Conservation (phyloP, 2,329 filamentous ascomycete species). For the Colletotrichum sp. region DNA sequence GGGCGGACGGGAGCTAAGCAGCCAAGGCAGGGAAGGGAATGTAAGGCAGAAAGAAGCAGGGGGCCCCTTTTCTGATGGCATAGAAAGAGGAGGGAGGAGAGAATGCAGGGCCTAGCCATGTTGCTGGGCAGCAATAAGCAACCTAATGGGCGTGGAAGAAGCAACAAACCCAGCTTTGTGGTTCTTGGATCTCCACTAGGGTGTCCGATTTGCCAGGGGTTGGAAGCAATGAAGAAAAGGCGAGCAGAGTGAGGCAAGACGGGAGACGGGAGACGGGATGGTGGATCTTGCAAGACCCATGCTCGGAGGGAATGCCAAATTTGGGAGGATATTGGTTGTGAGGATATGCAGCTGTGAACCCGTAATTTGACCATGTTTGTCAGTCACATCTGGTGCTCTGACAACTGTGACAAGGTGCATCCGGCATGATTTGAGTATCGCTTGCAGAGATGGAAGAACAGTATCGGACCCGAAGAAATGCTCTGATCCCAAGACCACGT, state of each 20-base stretch:
- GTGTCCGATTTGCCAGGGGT: neutral
- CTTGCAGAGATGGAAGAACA: neutral
- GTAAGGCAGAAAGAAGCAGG: neutral
- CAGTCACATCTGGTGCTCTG: neutral
- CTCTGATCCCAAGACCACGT: conserved; percentile 4
- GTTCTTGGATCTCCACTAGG: conserved; percentile 5
- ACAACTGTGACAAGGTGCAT: neutral
- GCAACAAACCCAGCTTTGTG: conserved; percentile 17
- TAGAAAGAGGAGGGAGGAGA: conserved; percentile 1
- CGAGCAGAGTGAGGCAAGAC: neutral
- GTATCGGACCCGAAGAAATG: neutral
- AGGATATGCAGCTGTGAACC: neutral
- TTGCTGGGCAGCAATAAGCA: conserved; percentile 7
- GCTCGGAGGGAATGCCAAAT: neutral
- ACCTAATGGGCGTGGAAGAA: conserved; percentile 5
- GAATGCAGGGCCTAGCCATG: neutral
- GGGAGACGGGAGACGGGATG: neutral
- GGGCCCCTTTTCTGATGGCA: neutral
- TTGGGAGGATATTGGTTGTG: neutral
- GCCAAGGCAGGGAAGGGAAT: neutral
- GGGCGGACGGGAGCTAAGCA: neutral
- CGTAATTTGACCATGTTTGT: neutral
- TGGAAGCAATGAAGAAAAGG: conserved; percentile 6
- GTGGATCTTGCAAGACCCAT: neutral
- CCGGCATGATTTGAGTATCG: neutral